phyloP scores from a whole-genome alignment of 371 early-diverging fungal genomes.

The Syncephalastrum sp. region DNA sequence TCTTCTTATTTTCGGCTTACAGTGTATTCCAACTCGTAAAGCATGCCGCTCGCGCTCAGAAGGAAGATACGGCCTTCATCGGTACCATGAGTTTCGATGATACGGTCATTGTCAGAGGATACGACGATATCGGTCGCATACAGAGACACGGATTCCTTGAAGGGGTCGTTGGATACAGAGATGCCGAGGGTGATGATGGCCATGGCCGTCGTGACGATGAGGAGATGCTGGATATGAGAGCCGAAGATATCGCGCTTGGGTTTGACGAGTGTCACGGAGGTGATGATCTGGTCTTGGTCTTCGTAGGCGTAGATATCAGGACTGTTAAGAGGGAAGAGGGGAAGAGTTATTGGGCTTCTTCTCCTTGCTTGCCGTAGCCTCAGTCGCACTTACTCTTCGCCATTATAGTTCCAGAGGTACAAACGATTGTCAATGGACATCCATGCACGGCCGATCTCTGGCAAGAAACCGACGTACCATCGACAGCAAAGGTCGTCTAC shows the following conservation, averaged over 20 bases:
- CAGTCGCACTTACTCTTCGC: constrained; percentile 39
- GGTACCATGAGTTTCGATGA: constrained; percentile 71
- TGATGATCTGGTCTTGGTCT: constrained; percentile 85
- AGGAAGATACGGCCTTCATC: constrained; percentile 79
- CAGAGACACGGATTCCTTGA: constrained; percentile 36
- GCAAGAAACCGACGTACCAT: constrained; percentile 84
- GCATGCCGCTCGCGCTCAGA: constrained; percentile 75
- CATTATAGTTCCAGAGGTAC: constrained; percentile 76
- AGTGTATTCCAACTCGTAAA: constrained; percentile 85
- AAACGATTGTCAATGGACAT: constrained; percentile 76
- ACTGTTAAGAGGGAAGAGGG: constrained; percentile 17
- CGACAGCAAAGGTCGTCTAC: constrained; percentile 63
- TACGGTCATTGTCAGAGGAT: constrained; percentile 73
- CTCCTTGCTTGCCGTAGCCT: not conserved
- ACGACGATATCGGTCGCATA: constrained; percentile 70
- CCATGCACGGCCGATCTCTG: constrained; percentile 77
- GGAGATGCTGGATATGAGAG: constrained; percentile 70
- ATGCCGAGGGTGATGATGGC: constrained; percentile 78
- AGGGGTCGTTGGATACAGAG: constrained; percentile 13
- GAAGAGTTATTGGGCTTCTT: not conserved
- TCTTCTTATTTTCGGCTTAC: constrained; percentile 24
- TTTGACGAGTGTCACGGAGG: constrained; percentile 73
- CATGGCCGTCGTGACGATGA: constrained; percentile 80
- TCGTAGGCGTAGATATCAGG: constrained; percentile 70
- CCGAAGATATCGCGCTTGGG: constrained; percentile 77